Base-by-base conservation (phyloP, 257 asterid genomes). In the Rehmannia glutinosa region DNA sequence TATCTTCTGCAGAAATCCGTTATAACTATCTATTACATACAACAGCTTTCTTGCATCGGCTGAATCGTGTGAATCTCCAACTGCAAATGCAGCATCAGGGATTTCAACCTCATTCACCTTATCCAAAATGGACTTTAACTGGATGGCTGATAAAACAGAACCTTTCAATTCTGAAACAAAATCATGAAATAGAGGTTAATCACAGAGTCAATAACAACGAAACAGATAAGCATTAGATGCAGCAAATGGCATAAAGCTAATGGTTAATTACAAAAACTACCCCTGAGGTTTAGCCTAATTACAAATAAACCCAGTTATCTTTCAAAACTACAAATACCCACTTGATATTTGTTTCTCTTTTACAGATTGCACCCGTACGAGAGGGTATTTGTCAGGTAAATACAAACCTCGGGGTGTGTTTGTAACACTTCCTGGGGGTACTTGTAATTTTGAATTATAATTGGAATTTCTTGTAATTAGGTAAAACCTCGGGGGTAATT, bases 141-240 rank as follows among this genome's bases (percentile, higher is more conserved):
- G 83, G 96, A 81, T 50, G 36, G 83, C 75, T 56, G 96, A 83
- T 67, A 90, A 78, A 15, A 62, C 73, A 38, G 78, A 63, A 62
- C 70, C 89, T 71, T 82, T 84, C 65, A 58, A 17, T 71, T 86
- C 99, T 93, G 86, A 69, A 89, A 75, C 62, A 82, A 72, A 71
- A 58, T 66, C 69, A 65, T 30, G 20, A 73, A 53, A 51, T 43
- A 0, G 49, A 30, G 35, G 42, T 45, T 36, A 69, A 54, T 46
- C 55, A 57, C 57, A 52, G n/a, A 4, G 41, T 38, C 35, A 12
- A 57, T 25, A 51, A 60, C 24, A 60, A 45, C 35, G 21, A 46
- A 62, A 56, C 58, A 70, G 59, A 76, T 21, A 33, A 41, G 43
- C 15, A 13, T 17, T 24, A 42, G 15, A 25, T 38, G 64, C 35